Base-by-base conservation (phyloP, 169 alveolate species). In the Hammondia hammondi region DNA sequence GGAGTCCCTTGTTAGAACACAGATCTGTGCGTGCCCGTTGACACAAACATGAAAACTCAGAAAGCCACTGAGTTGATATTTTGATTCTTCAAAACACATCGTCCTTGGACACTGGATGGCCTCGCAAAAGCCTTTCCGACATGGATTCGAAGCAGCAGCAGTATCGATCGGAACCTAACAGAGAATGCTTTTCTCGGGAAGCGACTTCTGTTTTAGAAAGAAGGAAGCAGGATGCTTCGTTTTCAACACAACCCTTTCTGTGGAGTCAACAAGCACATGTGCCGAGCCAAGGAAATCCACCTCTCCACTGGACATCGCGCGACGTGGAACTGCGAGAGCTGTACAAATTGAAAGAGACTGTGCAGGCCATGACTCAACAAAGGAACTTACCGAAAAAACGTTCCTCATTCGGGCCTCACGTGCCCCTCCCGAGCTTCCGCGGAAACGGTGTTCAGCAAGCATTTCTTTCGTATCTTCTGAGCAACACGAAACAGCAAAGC, bases 241-340 rank as follows among this genome's bases (percentile, higher is more conserved):
- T 21, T 29, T 32, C 77, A 4, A 21, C 32, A 67, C 35, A 17
- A 1, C 27, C 24, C 77, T 67, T 3, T 67, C 5, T 17, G 32
- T 67, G 77, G 77, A 27, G 35, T 27, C 77, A 67, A 17, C 77
- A 67, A 3, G 77, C 12, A 3, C 77, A 17, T 21, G 32, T 21
- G 77, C 35, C 77, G 5, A 27, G 6, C n/a, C 27, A 17, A 4
- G 77, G 24, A 67, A 39, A 77, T 21, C 87, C 56, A 32, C 87
- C 87, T 19, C 87, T 77, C 48, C 87, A 77, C 46, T 77, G 87
- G 87, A 77, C 87, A 77, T 21, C 43, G 43, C 87, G 48, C 7
- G 87, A 77, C 12, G 39, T 77, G 56, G 87, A 32, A 77, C 87
- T 77, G 32, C 9, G 87, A 19, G 87, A 77, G 21, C 19, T 77